A percentile compares a stretch with the other conserved stretches of the same genome.
Conservation (phyloP, 139 green algal genomes). For the Coelastrella sp. region DNA sequence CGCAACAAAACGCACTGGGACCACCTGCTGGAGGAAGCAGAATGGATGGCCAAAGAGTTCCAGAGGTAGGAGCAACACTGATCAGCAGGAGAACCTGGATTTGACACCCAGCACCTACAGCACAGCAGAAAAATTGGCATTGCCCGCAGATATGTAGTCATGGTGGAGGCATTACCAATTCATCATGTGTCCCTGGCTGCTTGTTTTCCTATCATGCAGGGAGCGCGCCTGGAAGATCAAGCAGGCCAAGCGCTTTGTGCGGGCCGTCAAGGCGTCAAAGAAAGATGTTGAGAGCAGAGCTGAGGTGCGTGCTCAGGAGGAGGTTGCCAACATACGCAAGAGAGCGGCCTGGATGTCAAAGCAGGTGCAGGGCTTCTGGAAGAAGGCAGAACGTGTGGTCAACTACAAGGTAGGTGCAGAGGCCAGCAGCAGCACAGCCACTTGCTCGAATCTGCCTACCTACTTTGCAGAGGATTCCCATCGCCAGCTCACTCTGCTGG, state of each 20-base stretch:
- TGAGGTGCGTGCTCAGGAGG: conserved; percentile 50
- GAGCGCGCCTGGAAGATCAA: conserved; percentile 67
- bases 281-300: conserved; percentile 81
- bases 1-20: conserved; percentile 91
- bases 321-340: conserved; percentile 51
- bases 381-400: conserved; percentile 91
- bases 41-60: conserved; percentile 97
- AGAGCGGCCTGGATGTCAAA: conserved; percentile 67
- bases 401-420: conserved; percentile 84
- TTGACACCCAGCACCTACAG: no score
- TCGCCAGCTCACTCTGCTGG: no score
- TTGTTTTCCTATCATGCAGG: conserved; percentile 10
- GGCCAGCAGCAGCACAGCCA: neutral
- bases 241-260: conserved; percentile 75
- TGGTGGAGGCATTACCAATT: no score
- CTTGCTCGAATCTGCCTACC: neutral
- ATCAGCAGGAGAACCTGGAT: no score
- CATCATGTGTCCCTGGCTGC: neutral
- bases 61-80: conserved; percentile 55
- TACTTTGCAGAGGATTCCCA: no score
- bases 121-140: no score
- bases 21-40: conserved; percentile 94
- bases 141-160: neutral
- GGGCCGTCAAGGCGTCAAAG: conserved; percentile 69
- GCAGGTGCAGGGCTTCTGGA: conserved; percentile 90